These are phyloP conservation scores for Pseudogymnoascus sp. DNA, from an alignment of 2,329 filamentous ascomycete species.

Conservation along the genomic window DNA sequence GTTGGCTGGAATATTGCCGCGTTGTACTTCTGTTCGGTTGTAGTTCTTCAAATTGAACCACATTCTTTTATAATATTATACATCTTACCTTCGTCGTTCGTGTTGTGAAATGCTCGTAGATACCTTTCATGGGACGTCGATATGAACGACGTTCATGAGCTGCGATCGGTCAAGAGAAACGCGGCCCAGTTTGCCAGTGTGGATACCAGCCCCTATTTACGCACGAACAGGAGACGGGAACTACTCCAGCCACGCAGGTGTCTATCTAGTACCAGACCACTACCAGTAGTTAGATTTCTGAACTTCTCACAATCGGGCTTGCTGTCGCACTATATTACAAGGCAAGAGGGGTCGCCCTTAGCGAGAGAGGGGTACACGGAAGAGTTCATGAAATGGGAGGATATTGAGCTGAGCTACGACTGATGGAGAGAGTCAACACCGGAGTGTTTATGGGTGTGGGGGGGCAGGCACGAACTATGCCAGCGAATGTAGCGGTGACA, in stretches of 20 bases:
- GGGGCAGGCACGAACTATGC: too few relatives aligned
- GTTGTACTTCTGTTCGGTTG: slow-evolving; percentile 1
- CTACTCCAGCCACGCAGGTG: neutral
- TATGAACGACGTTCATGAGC: neutral
- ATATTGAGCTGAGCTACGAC: too few relatives aligned
- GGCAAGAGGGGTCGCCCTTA: too few relatives aligned
- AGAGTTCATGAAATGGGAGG: too few relatives aligned
- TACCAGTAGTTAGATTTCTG: neutral
- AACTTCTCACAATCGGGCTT: neutral
- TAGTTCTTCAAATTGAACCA: slow-evolving; percentile 9
- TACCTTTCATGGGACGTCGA: neutral
- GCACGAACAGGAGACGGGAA: neutral
- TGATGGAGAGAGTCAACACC: too few relatives aligned
- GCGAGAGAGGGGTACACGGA: too few relatives aligned
- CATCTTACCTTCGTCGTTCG: neutral
- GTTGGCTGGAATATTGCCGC: slow-evolving; percentile 1
- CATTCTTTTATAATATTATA: neutral
- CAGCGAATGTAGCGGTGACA: neutral
- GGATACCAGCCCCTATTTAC: neutral
- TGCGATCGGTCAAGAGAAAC: neutral
- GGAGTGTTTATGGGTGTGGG: too few relatives aligned
- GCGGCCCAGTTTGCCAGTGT: neutral
- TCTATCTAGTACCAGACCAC: neutral
- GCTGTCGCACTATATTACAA: too few relatives aligned
- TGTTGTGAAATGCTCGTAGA: neutral